Conservation (phyloP, 2,329 filamentous ascomycete genomes). For the Ascochyta viciae-villosae region DNA sequence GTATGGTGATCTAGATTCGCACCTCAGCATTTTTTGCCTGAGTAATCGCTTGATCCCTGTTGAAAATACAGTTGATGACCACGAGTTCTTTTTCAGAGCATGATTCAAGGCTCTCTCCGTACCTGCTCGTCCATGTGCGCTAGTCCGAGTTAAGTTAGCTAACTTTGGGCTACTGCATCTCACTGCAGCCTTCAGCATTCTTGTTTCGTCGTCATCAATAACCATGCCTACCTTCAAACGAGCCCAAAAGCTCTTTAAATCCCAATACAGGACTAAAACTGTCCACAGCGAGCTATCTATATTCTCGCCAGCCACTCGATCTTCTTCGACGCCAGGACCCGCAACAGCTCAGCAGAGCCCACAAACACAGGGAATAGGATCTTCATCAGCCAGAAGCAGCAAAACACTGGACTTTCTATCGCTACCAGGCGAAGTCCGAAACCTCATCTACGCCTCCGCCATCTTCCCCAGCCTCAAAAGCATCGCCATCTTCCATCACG, state of each 20-base stretch:
- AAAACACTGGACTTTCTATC: slow-evolving; percentile 3
- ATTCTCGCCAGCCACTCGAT: too few species aligned
- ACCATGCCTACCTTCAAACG: background rate
- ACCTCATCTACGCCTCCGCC: slow-evolving; percentile 16
- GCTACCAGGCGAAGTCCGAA: slow-evolving; percentile 24
- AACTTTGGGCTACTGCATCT: background rate
- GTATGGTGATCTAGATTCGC: too few species aligned
- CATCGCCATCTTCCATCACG: slow-evolving; percentile 1
- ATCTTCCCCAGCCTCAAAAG: slow-evolving; percentile 6
- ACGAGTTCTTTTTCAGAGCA: background rate
- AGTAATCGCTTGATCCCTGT: too few species aligned
- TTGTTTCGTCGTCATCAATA: background rate
- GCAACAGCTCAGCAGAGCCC: too few species aligned
- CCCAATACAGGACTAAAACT: too few species aligned
- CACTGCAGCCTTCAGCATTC: background rate
- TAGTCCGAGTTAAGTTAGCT: background rate
- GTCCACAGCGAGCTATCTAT: too few species aligned
- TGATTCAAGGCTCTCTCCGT: too few species aligned
- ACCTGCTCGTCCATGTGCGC: background rate
- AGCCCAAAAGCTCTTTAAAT: background rate
- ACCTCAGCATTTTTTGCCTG: too few species aligned
- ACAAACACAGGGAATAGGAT: too few species aligned
- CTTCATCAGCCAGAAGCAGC: too few species aligned
- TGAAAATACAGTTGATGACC: background rate
- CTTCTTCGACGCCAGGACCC: too few species aligned